A percentile compares a stretch with the other conserved stretches of the same genome.
Evolutionary conservation across 2,329 filamentous ascomycete species (phyloP).

Genomic region (Fusarium xylarioides): DNA sequence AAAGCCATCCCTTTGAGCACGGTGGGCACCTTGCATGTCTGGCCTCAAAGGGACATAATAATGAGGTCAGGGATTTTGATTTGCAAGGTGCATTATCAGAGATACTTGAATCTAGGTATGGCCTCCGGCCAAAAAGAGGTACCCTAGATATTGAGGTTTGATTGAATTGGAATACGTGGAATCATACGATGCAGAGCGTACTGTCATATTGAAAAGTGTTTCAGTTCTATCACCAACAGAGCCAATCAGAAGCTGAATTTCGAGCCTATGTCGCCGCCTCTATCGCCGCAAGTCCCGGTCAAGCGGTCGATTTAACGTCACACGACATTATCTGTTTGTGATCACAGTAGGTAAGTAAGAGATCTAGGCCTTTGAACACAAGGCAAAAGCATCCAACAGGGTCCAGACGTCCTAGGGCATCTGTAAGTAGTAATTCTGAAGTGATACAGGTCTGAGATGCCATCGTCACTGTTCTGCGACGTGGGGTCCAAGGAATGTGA

Average conservation of each 20-base stretch:
- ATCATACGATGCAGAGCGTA: background rate
- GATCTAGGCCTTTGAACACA: too few relatives aligned
- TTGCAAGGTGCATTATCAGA: background rate
- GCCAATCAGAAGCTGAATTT: background rate
- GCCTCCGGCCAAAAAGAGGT: background rate
- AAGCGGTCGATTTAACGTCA: background rate
- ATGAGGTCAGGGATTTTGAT: background rate
- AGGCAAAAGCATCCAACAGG: too few relatives aligned
- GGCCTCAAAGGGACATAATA: background rate
- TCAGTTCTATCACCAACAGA: background rate
- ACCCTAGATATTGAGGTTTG: background rate
- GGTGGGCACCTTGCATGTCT: background rate
- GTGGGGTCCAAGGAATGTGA: background rate
- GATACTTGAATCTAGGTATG: background rate
- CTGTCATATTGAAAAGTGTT: background rate
- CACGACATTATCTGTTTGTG: background rate
- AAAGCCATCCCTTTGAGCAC: background rate
- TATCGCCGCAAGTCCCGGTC: too few relatives aligned
- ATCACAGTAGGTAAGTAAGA: background rate
- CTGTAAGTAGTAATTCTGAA: background rate
- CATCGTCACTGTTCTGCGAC: too few relatives aligned
- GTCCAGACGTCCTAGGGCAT: background rate
- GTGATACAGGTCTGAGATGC: background rate
- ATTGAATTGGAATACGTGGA: background rate
- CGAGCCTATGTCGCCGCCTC: background rate